Base-by-base conservation (phyloP, 108 stramenopile genomes). In the Schizochytrium sp. region DNA sequence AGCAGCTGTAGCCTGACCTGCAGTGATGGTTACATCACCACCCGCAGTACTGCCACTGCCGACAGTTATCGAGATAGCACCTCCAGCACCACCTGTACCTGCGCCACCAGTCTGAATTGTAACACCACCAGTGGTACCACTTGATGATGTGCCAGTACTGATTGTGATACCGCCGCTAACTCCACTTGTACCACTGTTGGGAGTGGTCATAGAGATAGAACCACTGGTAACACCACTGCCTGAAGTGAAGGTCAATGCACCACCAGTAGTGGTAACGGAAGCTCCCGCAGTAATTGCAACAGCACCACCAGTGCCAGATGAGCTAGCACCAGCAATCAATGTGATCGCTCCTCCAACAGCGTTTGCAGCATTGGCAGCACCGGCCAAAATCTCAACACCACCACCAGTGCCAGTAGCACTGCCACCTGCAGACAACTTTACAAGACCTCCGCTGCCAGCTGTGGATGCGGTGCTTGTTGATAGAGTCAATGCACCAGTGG, bases 331-430 rank as follows among this genome's bases (percentile, higher is more conserved):
- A 13, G 28, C 47, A 17, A 46, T 53, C 17, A 45, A n/a, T n/a
- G n/a, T 58, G 4, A 10, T 72, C 8, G 10, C 38, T 13, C 72
- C 41, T 15, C 42, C 42, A 41, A n/a, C 72, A 10, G 38, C 72
- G 12, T 4, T 49, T 13, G 72, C 44, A 58, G 57, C 15, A 53
- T 88, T 64, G 47, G 91, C 90, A 3, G 60, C 59, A 55, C 92
- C 92, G 17, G 92, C 92, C 15, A 91, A 41, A 49, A 93, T 47
- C 45, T 73, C 50, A 40, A 93, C 89, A 53, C n/a, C n/a, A n/a
- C n/a, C n/a, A n/a, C n/a, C n/a, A n/a, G n/a, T n/a, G n/a, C n/a
- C n/a, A n/a, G n/a, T n/a, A n/a, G 57, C 4, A 55, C 57, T 59
- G 28, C 57, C 46, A 59, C 59, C 59, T 60, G 90, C 88, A 42